Conservation (phyloP, 371 early-diverging fungal genomes). For the Circinella minor region DNA sequence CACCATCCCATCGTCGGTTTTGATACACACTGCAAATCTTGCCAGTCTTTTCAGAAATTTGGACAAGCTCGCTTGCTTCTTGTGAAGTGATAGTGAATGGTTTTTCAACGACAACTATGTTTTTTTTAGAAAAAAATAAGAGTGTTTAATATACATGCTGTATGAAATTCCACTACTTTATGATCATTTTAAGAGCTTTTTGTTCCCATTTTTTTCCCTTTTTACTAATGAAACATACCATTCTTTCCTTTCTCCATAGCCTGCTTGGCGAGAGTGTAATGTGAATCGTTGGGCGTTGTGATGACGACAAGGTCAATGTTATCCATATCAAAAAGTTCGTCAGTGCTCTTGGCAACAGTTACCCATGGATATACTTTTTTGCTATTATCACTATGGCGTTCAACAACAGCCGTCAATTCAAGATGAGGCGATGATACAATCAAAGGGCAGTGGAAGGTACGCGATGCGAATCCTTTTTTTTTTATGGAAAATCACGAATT, state of each 20-base stretch:
- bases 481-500: not conserved
- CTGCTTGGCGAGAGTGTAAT: slow-evolving; percentile 63
- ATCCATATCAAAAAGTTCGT: slow-evolving; percentile 56
- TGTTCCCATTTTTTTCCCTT: not conserved
- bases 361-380: slow-evolving; percentile 57
- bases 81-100: slow-evolving; percentile 71
- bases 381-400: slow-evolving; percentile 53
- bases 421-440: slow-evolving; percentile 60
- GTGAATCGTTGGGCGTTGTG: slow-evolving; percentile 74
- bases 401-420: slow-evolving; percentile 63
- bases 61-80: slow-evolving; percentile 64
- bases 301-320: slow-evolving; percentile 75
- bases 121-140: not conserved
- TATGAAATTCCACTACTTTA: not conserved
- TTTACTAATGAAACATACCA: slow-evolving; percentile 31
- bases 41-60: slow-evolving; percentile 59
- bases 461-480: slow-evolving; percentile 38
- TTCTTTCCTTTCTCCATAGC: slow-evolving; percentile 73
- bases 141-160: not conserved
- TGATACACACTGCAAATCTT: slow-evolving; percentile 76
- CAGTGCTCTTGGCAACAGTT: slow-evolving; percentile 53
- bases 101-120: slow-evolving; percentile 73
- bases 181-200: too few relatives aligned
- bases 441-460: slow-evolving; percentile 73
- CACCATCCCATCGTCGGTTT: slow-evolving; percentile 84